Conservation (phyloP, 345 rosid species). For the Turritis glabra region DNA sequence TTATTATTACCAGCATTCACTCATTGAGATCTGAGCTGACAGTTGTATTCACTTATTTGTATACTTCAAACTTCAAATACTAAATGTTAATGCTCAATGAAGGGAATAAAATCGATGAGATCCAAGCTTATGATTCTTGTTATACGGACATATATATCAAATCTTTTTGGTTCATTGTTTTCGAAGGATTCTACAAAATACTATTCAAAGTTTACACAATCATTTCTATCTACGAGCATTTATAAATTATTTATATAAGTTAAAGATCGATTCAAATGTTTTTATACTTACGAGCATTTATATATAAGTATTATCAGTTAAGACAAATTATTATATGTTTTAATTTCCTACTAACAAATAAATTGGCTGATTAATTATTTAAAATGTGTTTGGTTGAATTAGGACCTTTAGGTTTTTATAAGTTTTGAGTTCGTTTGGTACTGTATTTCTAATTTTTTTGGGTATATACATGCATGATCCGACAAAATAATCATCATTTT, state of each 20-base stretch:
- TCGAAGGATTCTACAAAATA: not conserved
- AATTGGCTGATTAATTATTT: not conserved
- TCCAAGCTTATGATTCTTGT: slow-evolving; percentile 10
- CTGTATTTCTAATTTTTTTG: too few species aligned
- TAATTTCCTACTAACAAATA: too few species aligned
- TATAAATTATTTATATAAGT: too few species aligned
- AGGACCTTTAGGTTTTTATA: too few species aligned
- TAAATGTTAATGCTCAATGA: not conserved
- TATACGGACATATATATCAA: slow-evolving; percentile 16
- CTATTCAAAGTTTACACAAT: not conserved
- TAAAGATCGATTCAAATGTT: not conserved
- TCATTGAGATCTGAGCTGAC: slow-evolving; percentile 30
- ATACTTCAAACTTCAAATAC: not conserved
- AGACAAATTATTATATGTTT: too few species aligned
- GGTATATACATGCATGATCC: too few species aligned
- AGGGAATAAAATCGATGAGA: slow-evolving; percentile 26
- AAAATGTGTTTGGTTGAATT: not conserved
- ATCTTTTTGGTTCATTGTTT: slow-evolving; percentile 20
- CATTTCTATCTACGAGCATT: not conserved
- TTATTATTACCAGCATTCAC: not conserved
- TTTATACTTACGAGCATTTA: slow-evolving; percentile 8
- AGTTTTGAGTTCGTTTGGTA: not conserved
- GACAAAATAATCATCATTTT: too few species aligned
- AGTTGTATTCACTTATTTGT: slow-evolving; percentile 22
- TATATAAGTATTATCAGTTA: not conserved